These are phyloP conservation scores for Boletus rubroflammeus DNA, from an alignment of 768 basidiomycete species.

Conservation along the genomic window DNA sequence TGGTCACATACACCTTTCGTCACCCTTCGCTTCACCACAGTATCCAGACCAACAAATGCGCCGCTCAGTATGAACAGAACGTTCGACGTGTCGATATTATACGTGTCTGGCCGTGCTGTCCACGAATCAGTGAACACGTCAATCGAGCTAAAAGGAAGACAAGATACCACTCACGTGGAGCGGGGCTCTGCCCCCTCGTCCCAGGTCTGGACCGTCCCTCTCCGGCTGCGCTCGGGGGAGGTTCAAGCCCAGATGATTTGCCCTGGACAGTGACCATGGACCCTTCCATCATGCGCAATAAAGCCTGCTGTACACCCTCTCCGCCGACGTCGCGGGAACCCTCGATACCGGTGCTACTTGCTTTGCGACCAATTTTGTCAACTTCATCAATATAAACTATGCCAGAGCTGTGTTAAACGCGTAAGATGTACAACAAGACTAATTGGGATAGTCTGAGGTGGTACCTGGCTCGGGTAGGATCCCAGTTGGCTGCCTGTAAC, in stretches of 20 bases:
- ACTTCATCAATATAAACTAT: conserved; percentile 97
- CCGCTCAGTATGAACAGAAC: conserved; percentile 94
- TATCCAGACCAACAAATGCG: conserved; percentile 90
- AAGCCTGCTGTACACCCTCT: conserved; percentile 93
- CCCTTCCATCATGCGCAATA: conserved; percentile 93
- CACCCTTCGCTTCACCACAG: conserved; percentile 71
- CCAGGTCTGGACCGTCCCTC: conserved; percentile 49
- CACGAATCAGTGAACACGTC: neutral
- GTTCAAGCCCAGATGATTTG: conserved; percentile 52
- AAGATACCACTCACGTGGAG: conserved; percentile 18
- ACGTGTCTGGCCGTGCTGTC: conserved; percentile 60
- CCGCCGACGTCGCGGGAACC: conserved; percentile 87
- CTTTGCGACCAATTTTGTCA: conserved; percentile 83
- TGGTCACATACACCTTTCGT: conserved; percentile 71
- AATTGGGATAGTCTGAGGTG: neutral
- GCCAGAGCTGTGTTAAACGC: conserved; percentile 57
- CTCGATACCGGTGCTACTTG: conserved; percentile 51
- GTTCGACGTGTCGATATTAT: conserved; percentile 83
- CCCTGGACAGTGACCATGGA: conserved; percentile 78
- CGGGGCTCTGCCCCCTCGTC: conserved; percentile 42
- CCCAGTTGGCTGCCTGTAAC: conserved; percentile 90
- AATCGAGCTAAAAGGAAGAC: neutral
- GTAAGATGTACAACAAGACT: conserved; percentile 3
- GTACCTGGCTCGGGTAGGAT: conserved; percentile 81
- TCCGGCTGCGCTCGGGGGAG: conserved; percentile 39